Conservation (phyloP, 2,329 filamentous ascomycete species). For the Boeremia exigua region DNA sequence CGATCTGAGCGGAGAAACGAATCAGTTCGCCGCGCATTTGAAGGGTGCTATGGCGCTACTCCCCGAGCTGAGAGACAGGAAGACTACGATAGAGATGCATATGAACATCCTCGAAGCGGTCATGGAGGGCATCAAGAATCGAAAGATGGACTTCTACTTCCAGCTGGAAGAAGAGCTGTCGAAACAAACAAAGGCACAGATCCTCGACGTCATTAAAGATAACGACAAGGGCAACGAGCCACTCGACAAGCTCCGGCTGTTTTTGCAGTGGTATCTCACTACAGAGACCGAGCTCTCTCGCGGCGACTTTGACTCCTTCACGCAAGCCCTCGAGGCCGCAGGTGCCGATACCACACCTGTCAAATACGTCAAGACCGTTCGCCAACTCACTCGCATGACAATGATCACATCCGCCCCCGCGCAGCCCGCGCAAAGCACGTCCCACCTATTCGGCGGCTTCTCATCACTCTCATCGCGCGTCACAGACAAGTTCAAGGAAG, state of each 20-base stretch:
- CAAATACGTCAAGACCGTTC: constrained; percentile 79
- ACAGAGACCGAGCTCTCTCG: constrained; percentile 87
- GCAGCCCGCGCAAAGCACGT: constrained; percentile 68
- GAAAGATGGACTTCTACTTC: constrained; percentile 95
- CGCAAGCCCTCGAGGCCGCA: constrained; percentile 77
- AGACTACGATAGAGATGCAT: constrained; percentile 82
- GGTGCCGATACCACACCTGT: constrained; percentile 80
- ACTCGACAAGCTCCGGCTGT: constrained; percentile 87
- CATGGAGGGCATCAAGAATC: constrained; percentile 85
- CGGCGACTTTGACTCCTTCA: constrained; percentile 83
- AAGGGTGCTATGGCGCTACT: constrained; percentile 94
- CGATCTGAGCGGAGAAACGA: constrained; percentile 87
- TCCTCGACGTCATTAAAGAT: constrained; percentile 85
- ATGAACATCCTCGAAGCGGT: constrained; percentile 94
- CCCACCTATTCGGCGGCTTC: constrained; percentile 90
- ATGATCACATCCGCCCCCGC: constrained; percentile 88
- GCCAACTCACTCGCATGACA: constrained; percentile 95
- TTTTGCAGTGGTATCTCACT: constrained; percentile 91
- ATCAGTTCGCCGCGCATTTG: constrained; percentile 88
- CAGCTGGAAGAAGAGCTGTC: constrained; percentile 91
- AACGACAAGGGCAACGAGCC: constrained; percentile 81
- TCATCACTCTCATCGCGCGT: constrained; percentile 89
- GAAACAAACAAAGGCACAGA: constrained; percentile 88
- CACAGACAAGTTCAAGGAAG: constrained; percentile 92
- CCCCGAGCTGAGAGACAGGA: constrained; percentile 90